These are phyloP conservation scores for Eucalyptus marginata DNA, from an alignment of 345 rosid species.

Conservation along the genomic window DNA sequence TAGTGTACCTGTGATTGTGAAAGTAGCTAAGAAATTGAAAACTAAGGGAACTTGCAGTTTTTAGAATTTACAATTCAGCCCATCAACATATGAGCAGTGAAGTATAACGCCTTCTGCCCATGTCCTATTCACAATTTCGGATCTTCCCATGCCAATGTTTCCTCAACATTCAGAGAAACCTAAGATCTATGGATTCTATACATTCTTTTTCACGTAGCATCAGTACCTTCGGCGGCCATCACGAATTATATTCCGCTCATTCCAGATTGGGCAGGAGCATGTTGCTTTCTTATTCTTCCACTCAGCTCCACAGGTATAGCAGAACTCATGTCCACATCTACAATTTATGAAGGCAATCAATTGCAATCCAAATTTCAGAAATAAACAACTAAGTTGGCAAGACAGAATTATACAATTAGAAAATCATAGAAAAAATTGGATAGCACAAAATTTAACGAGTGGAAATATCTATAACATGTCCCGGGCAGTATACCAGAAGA, in stretches of 20 bases:
- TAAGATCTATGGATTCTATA: neutral
- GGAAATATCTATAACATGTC: neutral
- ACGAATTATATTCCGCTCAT: constrained; percentile 10
- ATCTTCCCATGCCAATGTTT: neutral
- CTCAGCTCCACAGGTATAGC: constrained; percentile 56
- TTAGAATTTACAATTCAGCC: neutral
- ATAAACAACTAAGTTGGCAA: neutral
- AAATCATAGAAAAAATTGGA: neutral
- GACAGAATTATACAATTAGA: neutral
- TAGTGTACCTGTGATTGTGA: neutral
- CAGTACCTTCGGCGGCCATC: neutral
- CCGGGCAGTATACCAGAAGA: neutral
- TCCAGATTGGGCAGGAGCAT: constrained; percentile 50
- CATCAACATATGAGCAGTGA: neutral
- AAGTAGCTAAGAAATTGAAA: neutral
- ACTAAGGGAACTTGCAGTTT: neutral
- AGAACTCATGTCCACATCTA: constrained; percentile 52
- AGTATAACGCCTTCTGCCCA: neutral
- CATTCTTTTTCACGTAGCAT: neutral
- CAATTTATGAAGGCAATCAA: neutral
- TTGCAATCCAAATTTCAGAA: neutral
- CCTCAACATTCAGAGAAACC: neutral
- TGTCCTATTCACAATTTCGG: neutral
- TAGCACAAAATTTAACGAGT: neutral
- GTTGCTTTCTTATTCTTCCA: constrained; percentile 44